A percentile compares a stretch with the other conserved stretches of the same genome.
Conservation (phyloP, 1,284 basidiomycete genomes). For the Neonothopanus nambi region DNA sequence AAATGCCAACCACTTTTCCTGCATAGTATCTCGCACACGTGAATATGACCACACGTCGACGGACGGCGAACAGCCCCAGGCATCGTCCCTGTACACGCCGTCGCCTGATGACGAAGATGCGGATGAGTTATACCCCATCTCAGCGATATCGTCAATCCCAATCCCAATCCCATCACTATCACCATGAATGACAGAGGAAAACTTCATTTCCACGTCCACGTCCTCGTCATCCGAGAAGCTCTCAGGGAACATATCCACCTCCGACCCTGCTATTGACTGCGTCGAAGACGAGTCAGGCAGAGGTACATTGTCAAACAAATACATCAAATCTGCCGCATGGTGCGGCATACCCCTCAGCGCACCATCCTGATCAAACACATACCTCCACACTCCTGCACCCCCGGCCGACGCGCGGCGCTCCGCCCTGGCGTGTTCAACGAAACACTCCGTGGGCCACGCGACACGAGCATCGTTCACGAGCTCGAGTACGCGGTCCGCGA, state of each 20-base stretch:
- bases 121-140: conserved; percentile 13
- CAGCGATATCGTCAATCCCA: conserved; percentile 8
- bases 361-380: conserved; percentile 77
- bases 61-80: conserved; percentile 31
- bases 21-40: conserved; percentile 66
- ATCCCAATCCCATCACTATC: conserved; percentile 17
- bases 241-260: conserved; percentile 30
- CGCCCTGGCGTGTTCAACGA: conserved; percentile 47
- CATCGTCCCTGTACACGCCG: conserved; percentile 43
- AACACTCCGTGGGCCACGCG: conserved; percentile 71
- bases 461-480: conserved; percentile 71
- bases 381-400: conserved; percentile 66
- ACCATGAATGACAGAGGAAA: conserved; percentile 20
- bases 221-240: conserved; percentile 38
- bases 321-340: conserved; percentile 69
- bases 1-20: conserved; percentile 72
- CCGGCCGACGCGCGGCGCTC: conserved; percentile 33
- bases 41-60: conserved; percentile 66
- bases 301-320: conserved; percentile 74
- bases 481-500: conserved; percentile 64
- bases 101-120: conserved; percentile 3
- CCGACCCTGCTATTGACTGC: conserved; percentile 10
- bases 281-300: conserved; percentile 6
- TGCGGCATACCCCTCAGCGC: conserved; percentile 62
- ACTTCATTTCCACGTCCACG: conserved; percentile 26